These are phyloP conservation scores for Pestalotiopsis sp. DNA, from an alignment of 2,329 filamentous ascomycete genomes.

Conservation along the genomic window DNA sequence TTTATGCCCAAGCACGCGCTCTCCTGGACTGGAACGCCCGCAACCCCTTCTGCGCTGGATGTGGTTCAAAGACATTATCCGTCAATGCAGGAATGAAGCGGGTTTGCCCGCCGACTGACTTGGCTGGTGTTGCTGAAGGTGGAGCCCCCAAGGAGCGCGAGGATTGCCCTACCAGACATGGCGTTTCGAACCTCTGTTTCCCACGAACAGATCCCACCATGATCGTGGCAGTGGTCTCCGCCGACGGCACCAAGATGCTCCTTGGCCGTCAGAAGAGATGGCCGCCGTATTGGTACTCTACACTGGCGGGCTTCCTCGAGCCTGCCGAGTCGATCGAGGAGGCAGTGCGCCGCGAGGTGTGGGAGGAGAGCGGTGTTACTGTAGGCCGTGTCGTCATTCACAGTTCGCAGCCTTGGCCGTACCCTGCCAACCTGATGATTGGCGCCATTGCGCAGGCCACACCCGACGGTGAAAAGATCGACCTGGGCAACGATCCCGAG, in stretches of 20 bases:
- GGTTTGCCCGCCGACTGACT: constrained; percentile 73
- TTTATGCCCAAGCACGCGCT: constrained; percentile 87
- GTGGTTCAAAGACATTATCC: constrained; percentile 80
- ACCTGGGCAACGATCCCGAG: constrained; percentile 86
- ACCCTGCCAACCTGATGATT: constrained; percentile 84
- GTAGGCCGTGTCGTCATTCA: constrained; percentile 81
- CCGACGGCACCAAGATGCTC: constrained; percentile 75
- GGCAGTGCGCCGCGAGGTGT: constrained; percentile 80
- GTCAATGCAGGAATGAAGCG: constrained; percentile 82
- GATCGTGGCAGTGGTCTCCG: constrained; percentile 89
- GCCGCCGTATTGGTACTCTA: constrained; percentile 85
- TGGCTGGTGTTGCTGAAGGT: constrained; percentile 43
- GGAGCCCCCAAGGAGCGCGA: constrained; percentile 55
- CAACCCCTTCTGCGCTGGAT: constrained; percentile 89
- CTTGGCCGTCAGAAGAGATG: constrained; percentile 85
- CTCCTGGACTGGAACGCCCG: constrained; percentile 93
- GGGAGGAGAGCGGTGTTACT: constrained; percentile 80
- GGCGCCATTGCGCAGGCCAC: constrained; percentile 85
- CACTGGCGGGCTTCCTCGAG: constrained; percentile 85
- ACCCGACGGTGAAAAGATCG: constrained; percentile 76
- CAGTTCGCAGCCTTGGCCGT: constrained; percentile 86
- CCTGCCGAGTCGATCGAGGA: constrained; percentile 85
- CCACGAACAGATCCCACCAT: constrained; percentile 92
- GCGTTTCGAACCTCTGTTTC: constrained; percentile 89
- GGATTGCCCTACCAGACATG: constrained; percentile 79